phyloP scores from a whole-genome alignment of 2,329 filamentous ascomycete genomes.

The Ascochyta koolunga region DNA sequence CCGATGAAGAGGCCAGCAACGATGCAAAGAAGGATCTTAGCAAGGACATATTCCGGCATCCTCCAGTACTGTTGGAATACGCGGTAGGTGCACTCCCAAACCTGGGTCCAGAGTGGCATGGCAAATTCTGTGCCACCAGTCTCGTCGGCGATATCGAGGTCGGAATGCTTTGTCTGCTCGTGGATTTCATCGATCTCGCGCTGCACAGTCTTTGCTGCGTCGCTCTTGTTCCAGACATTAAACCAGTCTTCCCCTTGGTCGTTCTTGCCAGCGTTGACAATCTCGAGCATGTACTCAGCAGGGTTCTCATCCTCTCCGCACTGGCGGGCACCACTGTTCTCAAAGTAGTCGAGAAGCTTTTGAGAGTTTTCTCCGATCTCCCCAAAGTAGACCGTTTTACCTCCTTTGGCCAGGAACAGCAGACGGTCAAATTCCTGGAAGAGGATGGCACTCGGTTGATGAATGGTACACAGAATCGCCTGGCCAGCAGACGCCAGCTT shows the following conservation, averaged over 20 bases:
- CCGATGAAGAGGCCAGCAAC: constrained; percentile 42
- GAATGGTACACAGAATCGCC: constrained; percentile 56
- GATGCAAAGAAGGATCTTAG: constrained; percentile 38
- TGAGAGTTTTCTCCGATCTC: constrained; percentile 52
- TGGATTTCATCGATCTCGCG: constrained; percentile 50
- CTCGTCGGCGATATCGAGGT: constrained; percentile 38
- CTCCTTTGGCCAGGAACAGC: constrained; percentile 52
- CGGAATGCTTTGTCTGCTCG: constrained; percentile 39
- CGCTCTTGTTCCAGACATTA: constrained; percentile 46
- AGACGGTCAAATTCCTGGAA: constrained; percentile 55
- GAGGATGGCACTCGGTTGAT: constrained; percentile 53
- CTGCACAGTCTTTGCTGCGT: constrained; percentile 35
- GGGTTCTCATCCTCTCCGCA: constrained; percentile 71
- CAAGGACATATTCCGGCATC: constrained; percentile 52
- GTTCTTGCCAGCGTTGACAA: constrained; percentile 46
- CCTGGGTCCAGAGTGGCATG: constrained; percentile 46
- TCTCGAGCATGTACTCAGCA: constrained; percentile 76
- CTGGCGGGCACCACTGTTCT: constrained; percentile 64
- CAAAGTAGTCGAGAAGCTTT: constrained; percentile 60
- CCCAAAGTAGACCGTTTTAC: constrained; percentile 57
- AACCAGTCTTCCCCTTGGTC: constrained; percentile 48
- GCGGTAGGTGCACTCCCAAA: constrained; percentile 48
- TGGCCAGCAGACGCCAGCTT: constrained; percentile 61
- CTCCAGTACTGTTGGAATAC: constrained; percentile 56
- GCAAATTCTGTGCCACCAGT: constrained; percentile 51